Base-by-base conservation (phyloP, 768 basidiomycete genomes). In the Naematelia aurantialba region DNA sequence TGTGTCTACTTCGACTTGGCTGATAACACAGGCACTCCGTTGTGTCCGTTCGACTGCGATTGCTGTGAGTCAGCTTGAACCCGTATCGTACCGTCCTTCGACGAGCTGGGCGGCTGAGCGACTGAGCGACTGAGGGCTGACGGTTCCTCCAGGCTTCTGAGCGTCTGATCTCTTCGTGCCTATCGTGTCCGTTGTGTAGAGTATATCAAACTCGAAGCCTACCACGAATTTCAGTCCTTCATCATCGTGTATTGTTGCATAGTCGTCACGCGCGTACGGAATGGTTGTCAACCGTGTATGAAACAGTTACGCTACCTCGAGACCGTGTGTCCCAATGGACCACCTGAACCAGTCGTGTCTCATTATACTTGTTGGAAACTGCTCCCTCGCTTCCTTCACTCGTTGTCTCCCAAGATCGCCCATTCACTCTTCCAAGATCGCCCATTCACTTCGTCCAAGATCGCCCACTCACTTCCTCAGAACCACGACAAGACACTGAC, bases 41-140 rank as follows among this genome's bases (percentile, higher is more conserved):
- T 76, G 1, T 78, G 77, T 59, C 77, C 77, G 2, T 78, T 78
- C 57, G 77, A 78, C 52, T 78, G 77, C 52, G 74, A 78, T 25
- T 78, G 77, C 55, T 78, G 77, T 73, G 42, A 59, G 61, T 52
- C 19, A n/a, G n/a, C n/a, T n/a, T n/a, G n/a, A n/a, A n/a, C 13
- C 26, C 50, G 50, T 27, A 19, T 52, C 46, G n/a, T n/a, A n/a
- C n/a, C n/a, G n/a, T n/a, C n/a, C n/a, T n/a, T n/a, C n/a, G n/a
- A n/a, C n/a, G n/a, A n/a, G n/a, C n/a, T n/a, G n/a, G n/a, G n/a
- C n/a, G n/a, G n/a, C n/a, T n/a, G n/a, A n/a, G n/a, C n/a, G n/a
- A n/a, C n/a, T n/a, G 46, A 39, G 34, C 8, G 8, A 39, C 34
- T 39, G 8, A 8, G 8, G 8, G 34, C 34, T 39, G 34, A 39